Evolutionary conservation across 495 filamentous ascomycete species (phyloP), one percentile per base, ranked within the genome.

Genomic region (Talaromyces nanjingensis): DNA sequence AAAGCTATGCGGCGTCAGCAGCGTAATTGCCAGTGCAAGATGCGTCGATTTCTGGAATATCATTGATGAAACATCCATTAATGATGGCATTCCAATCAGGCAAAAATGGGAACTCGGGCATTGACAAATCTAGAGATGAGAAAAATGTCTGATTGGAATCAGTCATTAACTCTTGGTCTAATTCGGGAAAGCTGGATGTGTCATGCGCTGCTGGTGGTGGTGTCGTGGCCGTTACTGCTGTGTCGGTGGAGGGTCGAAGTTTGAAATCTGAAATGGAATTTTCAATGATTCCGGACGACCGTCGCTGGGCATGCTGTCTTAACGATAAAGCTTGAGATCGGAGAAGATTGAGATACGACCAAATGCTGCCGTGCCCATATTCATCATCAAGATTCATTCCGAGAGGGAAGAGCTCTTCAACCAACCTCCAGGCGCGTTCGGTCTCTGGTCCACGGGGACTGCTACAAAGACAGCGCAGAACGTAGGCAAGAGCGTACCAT

Each of bases 401-500:
- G 20, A 37, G 65, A 54, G 63, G 67, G 24, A 69, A 82, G 6
- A 66, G 62, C 29, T 69, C 78, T 31, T 82, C 78, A 47, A 84
- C 72, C 25, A 77, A 76, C 9, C 69, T 64, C 81, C 81, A 84
- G 27, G 78, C 81, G 59, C 77, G 71, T 33, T 84, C 79, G 39
- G 82, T 70, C 6, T 74, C 63, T 6, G 76, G 69, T 9, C 74
- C 76, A 70, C 73, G 73, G 6, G 80, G 74, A 27, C 76, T 76
- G 45, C 68, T 71, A 31, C 70, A 71, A 2, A 78, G 73, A 31
- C 81, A 79, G 63, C 80, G 73, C n/a, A 83, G 64, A 45, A 85
- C 73, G 59, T 78, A 83, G 16, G 77, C 79, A 45, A 86, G 72
- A 63, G 82, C 76, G 66, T 86, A 79, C 84, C 84, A 86, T 63